phyloP scores from a whole-genome alignment of 805 yeast genomes.

The Komagataella kurtzmanii region DNA sequence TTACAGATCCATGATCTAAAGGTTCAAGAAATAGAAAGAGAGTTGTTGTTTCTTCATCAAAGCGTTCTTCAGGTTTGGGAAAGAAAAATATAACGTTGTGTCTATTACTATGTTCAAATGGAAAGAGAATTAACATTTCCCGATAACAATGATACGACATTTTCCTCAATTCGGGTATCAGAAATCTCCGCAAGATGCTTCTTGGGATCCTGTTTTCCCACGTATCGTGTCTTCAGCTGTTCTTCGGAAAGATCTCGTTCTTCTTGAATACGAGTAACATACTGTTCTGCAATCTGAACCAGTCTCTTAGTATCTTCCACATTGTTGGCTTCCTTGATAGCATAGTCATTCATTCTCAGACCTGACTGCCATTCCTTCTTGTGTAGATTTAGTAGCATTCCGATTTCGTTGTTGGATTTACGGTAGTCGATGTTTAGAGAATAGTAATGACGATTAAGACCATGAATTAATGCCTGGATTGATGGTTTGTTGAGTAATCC shows the following conservation, averaged over 20 bases:
- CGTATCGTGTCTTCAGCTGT: slow-evolving; percentile 87
- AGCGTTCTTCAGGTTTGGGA: slow-evolving; percentile 62
- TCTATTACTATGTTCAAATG: slow-evolving; percentile 20
- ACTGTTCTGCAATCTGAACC: slow-evolving; percentile 84
- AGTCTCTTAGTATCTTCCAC: slow-evolving; percentile 58
- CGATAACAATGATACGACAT: slow-evolving; percentile 75
- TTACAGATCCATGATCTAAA: slow-evolving; percentile 39
- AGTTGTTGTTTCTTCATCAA: slow-evolving; percentile 47
- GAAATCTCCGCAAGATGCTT: slow-evolving; percentile 90
- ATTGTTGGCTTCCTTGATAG: slow-evolving; percentile 64
- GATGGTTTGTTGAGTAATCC: slow-evolving; percentile 94
- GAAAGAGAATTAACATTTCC: slow-evolving; percentile 87
- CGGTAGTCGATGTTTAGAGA: slow-evolving; percentile 90
- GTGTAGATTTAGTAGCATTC: slow-evolving; percentile 87
- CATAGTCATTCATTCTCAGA: slow-evolving; percentile 62
- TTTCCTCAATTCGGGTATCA: slow-evolving; percentile 75
- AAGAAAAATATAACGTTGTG: slow-evolving; percentile 5
- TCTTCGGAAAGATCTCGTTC: slow-evolving; percentile 83
- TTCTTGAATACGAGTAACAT: slow-evolving; percentile 82
- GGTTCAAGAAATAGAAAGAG: slow-evolving; percentile 33
- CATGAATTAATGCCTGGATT: slow-evolving; percentile 93
- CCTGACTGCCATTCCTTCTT: slow-evolving; percentile 96
- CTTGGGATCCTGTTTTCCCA: slow-evolving; percentile 98
- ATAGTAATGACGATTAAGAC: slow-evolving; percentile 92
- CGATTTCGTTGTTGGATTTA: slow-evolving; percentile 84